Base-by-base conservation (phyloP, 495 filamentous ascomycete species). In the Glutinoglossum americanum region DNA sequence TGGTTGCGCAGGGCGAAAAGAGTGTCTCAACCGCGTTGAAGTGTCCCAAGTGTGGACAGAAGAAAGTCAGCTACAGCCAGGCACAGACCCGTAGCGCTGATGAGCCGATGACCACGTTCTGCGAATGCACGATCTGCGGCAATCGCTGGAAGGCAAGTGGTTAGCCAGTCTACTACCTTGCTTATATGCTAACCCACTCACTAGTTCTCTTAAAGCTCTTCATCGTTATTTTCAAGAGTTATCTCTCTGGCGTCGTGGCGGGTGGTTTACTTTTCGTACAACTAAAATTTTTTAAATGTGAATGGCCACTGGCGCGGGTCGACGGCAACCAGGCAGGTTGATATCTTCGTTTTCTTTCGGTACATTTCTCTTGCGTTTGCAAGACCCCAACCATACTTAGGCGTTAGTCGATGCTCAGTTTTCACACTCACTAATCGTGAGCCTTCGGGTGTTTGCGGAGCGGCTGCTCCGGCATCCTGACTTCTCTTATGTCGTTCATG, bases 1-100 rank as follows among this genome's bases (percentile, higher is more conserved):
- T 94, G 77, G 88, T 93, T 25, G 85, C 89, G 55, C 84, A 88
- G 70, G 84, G 78, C 1, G 85, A 94, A 67, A 88, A 84, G 70
- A 85, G 80, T 65, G 87, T 95, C 69, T 89, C 81, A 64, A 85
- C 84, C 59, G 81, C 78, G 44, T 74, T 97, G 61, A 82, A 84
- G 70, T 98, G 92, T 70, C 79, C 87, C 59, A 85, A 85, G 71
- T 97, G 92, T 67, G 80, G 80, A 44, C 78, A 94, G 75, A 88
- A 85, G 73, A 92, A 86, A 74, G 92, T 98, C 64, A 83, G 81
- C 62, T 98, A 98, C 67, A 89, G 78, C 33, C 92, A 96, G 71
- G 92, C 93, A 28, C 93, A 97, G 73, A 97, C 92, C 5, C 80
- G 93, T 61, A 84, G 80, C 70, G 92, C 92, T 49, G 92, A 98